Percentiles rank a stretch among this genome's conserved stretches.
phyloP scores from a whole-genome alignment of 2,329 filamentous ascomycete genomes.

The Coniella lustricola region DNA sequence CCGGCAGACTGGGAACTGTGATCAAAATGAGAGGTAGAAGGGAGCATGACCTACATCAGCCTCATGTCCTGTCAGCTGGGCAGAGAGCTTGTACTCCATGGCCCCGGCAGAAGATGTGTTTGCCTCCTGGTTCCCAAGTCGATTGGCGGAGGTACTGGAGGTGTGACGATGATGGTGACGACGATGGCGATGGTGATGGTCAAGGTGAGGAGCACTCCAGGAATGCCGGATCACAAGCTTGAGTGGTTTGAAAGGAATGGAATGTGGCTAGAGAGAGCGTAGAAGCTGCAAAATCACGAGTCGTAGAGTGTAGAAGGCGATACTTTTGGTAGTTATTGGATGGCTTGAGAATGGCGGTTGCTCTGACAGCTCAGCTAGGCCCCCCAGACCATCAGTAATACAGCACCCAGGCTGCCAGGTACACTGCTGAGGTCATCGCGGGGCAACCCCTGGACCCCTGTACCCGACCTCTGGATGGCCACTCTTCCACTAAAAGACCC shows the following conservation, averaged over 20 bases:
- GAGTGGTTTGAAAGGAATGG: no score
- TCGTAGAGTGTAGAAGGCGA: no score
- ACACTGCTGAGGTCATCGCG: constrained; percentile 15
- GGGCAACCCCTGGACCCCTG: neutral
- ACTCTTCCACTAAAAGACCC: no score
- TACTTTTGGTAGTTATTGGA: no score
- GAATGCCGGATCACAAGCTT: no score
- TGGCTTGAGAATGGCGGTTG: no score
- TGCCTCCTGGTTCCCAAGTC: neutral
- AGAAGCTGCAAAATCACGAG: no score
- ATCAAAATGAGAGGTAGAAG: neutral
- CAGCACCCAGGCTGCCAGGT: neutral
- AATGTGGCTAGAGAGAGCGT: no score
- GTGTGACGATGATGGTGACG: neutral
- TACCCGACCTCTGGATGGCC: neutral
- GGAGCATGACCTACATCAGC: constrained; percentile 65
- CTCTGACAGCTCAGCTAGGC: neutral
- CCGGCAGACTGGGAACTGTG: constrained; percentile 17
- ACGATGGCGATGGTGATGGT: no score
- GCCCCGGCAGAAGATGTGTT: constrained; percentile 6
- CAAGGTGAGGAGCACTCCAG: no score
- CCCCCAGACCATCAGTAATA: neutral
- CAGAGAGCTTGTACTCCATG: constrained; percentile 81
- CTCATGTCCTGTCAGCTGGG: constrained; percentile 80
- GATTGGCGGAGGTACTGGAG: neutral